These are phyloP conservation scores for Verbena officinalis DNA, from an alignment of 257 asterid genomes.

Conservation along the genomic window DNA sequence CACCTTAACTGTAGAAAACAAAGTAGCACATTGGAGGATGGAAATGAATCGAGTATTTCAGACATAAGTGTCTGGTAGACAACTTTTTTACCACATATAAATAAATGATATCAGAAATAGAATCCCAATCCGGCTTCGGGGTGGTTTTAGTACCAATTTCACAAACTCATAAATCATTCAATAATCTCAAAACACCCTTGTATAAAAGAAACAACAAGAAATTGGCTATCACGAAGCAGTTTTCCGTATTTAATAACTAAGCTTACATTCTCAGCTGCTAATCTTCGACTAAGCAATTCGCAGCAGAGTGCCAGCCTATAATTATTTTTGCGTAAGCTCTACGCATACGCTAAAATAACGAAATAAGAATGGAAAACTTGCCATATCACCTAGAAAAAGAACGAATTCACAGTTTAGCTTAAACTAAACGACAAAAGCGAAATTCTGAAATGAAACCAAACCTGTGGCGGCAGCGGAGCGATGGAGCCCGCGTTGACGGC, in stretches of 20 bases:
- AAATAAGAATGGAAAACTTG: neutral
- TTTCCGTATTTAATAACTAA: neutral
- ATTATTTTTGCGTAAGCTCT: neutral
- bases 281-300: neutral
- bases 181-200: slow-evolving; percentile 1
- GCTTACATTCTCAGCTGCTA: neutral
- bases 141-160: neutral
- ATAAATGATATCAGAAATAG: neutral
- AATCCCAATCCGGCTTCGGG: neutral
- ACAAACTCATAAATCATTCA: neutral
- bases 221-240: too few relatives aligned
- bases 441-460: neutral
- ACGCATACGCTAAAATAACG: neutral
- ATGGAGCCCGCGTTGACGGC: neutral
- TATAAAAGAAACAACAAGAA: neutral
- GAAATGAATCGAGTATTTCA: neutral
- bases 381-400: neutral
- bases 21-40: neutral
- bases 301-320: neutral
- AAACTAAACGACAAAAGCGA: neutral
- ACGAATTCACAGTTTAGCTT: neutral
- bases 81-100: neutral
- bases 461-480: slow-evolving; percentile 19
- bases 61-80: neutral
- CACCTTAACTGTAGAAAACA: slow-evolving; percentile 24